These are phyloP conservation scores for Tetramitus jugosus DNA, from an alignment of 208 protist species.

Conservation along the genomic window DNA sequence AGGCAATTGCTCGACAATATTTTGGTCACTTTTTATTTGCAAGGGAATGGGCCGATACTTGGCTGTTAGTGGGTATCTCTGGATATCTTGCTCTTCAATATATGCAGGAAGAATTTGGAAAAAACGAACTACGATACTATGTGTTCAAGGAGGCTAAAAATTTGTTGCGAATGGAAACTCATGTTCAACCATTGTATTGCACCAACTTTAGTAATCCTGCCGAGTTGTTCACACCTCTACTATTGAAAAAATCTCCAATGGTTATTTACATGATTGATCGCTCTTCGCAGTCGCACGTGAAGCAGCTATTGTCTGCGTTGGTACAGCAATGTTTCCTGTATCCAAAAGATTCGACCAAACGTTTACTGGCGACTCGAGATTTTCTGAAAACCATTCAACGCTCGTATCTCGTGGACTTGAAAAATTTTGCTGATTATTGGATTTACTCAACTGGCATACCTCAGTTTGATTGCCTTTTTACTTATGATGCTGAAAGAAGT, in stretches of 20 bases:
- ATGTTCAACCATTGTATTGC: background rate
- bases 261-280: slow-evolving; percentile 21
- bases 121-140: background rate
- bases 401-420: background rate
- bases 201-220: background rate
- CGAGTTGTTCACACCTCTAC: background rate
- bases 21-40: slow-evolving; percentile 15
- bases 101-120: slow-evolving; percentile 4
- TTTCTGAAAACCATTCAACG: background rate
- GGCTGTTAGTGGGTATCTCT: slow-evolving; percentile 1
- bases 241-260: background rate
- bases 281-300: background rate
- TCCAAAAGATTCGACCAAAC: background rate
- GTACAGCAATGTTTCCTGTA: no score
- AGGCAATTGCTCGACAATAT: background rate
- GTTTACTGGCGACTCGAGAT: background rate
- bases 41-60: slow-evolving; percentile 4
- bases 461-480: background rate
- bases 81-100: background rate
- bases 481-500: slow-evolving; percentile 15
- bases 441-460: slow-evolving; percentile 20
- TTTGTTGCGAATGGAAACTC: background rate
- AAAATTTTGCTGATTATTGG: slow-evolving; percentile 8
- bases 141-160: background rate
- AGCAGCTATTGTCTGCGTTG: background rate